A percentile compares a stretch with the other conserved stretches of the same genome.
Conservation (phyloP, 108 stramenopile genomes). For the Craspedostauros australis region DNA sequence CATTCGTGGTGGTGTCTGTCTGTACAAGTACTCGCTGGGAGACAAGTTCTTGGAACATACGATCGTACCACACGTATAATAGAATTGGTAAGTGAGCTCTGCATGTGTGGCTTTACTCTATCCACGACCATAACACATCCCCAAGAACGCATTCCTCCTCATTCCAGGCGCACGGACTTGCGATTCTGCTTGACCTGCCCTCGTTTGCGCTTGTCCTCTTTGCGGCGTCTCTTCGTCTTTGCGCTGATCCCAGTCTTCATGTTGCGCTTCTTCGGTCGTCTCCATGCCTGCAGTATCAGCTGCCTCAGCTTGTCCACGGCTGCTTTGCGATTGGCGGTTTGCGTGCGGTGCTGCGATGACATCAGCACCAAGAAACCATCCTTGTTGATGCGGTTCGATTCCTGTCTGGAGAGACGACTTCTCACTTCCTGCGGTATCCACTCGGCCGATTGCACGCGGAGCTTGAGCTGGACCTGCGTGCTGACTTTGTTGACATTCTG, state of each 20-base stretch:
- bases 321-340: constrained; percentile 75
- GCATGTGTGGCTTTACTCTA: too few relatives aligned
- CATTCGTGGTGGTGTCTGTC: too few relatives aligned
- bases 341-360: constrained; percentile 85
- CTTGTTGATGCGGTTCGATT: constrained; percentile 77
- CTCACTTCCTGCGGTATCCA: constrained; percentile 86
- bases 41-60: too few relatives aligned
- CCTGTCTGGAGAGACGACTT: constrained; percentile 54
- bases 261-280: constrained; percentile 69
- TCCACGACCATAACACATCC: too few relatives aligned
- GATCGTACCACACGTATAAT: too few relatives aligned
- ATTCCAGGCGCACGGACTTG: too few relatives aligned
- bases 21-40: too few relatives aligned
- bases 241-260: constrained; percentile 55
- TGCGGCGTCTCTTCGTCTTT: constrained; percentile 50
- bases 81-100: too few relatives aligned
- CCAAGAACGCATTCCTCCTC: too few relatives aligned
- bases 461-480: constrained; percentile 82
- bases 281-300: constrained; percentile 56
- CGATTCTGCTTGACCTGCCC: constrained; percentile 33
- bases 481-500: constrained; percentile 95
- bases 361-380: constrained; percentile 67
- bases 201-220: constrained; percentile 53
- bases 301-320: constrained; percentile 68
- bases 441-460: constrained; percentile 52